Base-by-base conservation (phyloP, 2,329 filamentous ascomycete genomes). In the Diatrype stigma region DNA sequence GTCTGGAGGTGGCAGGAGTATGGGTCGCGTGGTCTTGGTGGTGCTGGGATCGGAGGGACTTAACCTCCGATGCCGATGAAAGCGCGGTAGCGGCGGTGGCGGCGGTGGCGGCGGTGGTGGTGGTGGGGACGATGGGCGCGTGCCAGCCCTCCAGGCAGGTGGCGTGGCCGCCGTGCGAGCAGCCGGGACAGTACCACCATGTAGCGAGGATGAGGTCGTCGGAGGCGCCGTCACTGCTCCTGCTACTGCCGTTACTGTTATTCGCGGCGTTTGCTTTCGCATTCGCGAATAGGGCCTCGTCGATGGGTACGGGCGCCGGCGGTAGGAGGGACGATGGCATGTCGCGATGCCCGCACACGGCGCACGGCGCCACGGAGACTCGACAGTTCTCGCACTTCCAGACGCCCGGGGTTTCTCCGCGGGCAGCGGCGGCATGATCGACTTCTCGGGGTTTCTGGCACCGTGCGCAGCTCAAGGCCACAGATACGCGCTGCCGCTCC, bases 101-200 rank as follows among this genome's bases (percentile, higher is more conserved):
- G 5, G 47, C 14, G 10, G 57, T 19, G 3, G 38, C n/a, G 3
- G 35, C 21, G 49, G 4, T 34, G 1, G 19, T 35, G 37, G 17
- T 6, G 3, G 49, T 12, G 12, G 57, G 49, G 32, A 51, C 19
- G 11, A 67, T 57, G 6, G 72, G 61, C 0, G 71, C 71, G 63
- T 86, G 82, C 83, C 83, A 86, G 2, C 72, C 72, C 49, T 78
- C 73, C 1, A 86, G 71, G 51, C 83, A 86, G 0, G 76, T 75
- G 0, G 78, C 74, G 63, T 86, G 83, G 0, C 83, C 83, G 26
- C 83, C 83, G 57, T 86, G 83, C 1, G 75, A 75, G 58, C 83
- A 86, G 12, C 78, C 79, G 1, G 79, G 77, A 51, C 83, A 86
- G 58, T 81, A 81, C 80, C 80, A 86, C 83, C 83, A 86, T 2